phyloP scores from a whole-genome alignment of 495 filamentous ascomycete genomes.

The Hypomontagnella submonticulosa region DNA sequence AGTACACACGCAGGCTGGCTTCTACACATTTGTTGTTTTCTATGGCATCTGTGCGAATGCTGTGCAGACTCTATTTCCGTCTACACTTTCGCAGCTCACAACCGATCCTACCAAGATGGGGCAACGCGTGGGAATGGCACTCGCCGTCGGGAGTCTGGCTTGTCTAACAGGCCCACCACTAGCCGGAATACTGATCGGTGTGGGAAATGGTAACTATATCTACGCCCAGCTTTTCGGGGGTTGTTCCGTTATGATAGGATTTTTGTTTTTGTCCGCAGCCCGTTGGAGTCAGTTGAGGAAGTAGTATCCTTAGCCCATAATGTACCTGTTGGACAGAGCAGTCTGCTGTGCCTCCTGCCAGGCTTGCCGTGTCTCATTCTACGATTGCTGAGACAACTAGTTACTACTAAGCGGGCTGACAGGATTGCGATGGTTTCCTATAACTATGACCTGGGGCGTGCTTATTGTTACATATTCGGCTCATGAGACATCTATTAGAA shows the following conservation, averaged over 20 bases:
- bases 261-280: neutral
- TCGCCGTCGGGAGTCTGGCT: neutral
- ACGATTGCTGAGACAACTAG: too few species aligned
- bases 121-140: neutral
- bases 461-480: too few species aligned
- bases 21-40: neutral
- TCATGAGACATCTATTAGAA: too few species aligned
- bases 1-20: neutral
- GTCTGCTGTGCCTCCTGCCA: neutral
- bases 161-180: neutral
- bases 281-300: neutral
- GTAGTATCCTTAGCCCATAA: neutral
- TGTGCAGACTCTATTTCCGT: neutral
- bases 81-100: neutral
- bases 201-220: neutral
- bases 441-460: too few species aligned
- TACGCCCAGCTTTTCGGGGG: neutral
- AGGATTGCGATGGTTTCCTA: too few species aligned
- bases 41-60: neutral
- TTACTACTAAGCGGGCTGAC: too few species aligned
- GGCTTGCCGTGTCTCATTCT: neutral
- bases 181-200: neutral
- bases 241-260: neutral
- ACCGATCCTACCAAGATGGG: neutral
- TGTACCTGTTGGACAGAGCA: too few species aligned